Evolutionary conservation across 352 stramenopile species (phyloP).

Genomic region (Globisporangium yorkense): DNA sequence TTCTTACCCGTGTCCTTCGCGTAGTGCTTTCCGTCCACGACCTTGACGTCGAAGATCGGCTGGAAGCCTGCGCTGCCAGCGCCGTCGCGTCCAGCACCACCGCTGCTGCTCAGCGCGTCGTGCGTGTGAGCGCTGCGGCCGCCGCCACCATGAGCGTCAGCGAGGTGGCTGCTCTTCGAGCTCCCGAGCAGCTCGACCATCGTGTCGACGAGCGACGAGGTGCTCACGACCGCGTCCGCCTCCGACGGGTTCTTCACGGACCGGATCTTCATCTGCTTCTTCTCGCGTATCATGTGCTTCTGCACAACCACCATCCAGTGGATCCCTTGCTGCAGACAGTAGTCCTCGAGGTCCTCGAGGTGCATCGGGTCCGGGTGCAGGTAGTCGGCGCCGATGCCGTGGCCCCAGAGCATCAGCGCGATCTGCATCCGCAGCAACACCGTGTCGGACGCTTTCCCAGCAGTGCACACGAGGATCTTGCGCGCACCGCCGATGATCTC

Average conservation of each 20-base stretch:
- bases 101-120: background rate
- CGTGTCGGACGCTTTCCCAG: slow-evolving; percentile 63
- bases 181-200: slow-evolving; percentile 43
- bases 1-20: slow-evolving; percentile 56
- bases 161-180: slow-evolving; percentile 8
- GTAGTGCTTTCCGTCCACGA: slow-evolving; percentile 66
- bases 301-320: slow-evolving; percentile 86
- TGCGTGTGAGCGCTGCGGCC: slow-evolving; percentile 6
- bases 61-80: slow-evolving; percentile 22
- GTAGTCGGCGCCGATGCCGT: slow-evolving; percentile 72
- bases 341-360: slow-evolving; percentile 79
- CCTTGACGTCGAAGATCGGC: slow-evolving; percentile 70
- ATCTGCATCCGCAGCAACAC: slow-evolving; percentile 78
- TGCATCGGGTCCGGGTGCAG: slow-evolving; percentile 76
- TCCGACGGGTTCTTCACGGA: slow-evolving; percentile 65
- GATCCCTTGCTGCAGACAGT: slow-evolving; percentile 68
- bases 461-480: slow-evolving; percentile 72
- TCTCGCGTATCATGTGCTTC: slow-evolving; percentile 78
- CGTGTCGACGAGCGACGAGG: slow-evolving; percentile 56
- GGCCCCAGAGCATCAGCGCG: slow-evolving; percentile 63
- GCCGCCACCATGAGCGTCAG: background rate
- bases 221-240: slow-evolving; percentile 58
- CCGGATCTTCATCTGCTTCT: slow-evolving; percentile 82
- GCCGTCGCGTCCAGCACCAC: slow-evolving; percentile 17
- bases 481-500: slow-evolving; percentile 37